Conservation (phyloP, 257 asterid species). For the Agastache rugosa region DNA sequence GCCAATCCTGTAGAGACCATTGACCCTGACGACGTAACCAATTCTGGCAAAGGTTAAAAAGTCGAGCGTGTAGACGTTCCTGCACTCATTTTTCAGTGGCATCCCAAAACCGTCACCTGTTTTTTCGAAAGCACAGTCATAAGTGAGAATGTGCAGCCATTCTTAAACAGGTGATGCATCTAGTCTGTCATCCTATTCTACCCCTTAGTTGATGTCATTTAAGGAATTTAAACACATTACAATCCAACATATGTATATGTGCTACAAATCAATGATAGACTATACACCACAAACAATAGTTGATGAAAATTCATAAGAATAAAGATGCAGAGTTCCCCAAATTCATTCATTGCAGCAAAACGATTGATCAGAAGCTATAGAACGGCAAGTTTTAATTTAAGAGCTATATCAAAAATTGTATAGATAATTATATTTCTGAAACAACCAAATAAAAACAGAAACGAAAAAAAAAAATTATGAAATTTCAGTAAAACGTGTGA, state of each 20-base stretch:
- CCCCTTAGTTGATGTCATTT: neutral
- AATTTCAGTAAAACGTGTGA: neutral
- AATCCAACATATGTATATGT: neutral
- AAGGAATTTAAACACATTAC: neutral
- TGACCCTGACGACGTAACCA: neutral
- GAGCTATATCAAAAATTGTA: neutral
- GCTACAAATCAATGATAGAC: neutral
- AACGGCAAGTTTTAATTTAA: neutral
- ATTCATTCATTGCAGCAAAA: neutral
- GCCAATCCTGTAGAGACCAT: neutral
- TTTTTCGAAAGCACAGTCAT: neutral
- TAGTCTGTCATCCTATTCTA: neutral
- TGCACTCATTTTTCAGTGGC: constrained; percentile 10
- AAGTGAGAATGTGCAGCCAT: neutral
- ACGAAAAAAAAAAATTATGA: neutral
- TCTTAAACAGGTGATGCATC: neutral
- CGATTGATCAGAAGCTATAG: neutral
- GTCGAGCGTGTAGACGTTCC: neutral
- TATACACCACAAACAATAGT: neutral
- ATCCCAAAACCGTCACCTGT: neutral
- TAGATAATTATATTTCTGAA: neutral
- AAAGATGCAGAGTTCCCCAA: neutral
- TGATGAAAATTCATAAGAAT: neutral
- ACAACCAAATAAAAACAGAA: constrained; percentile 10
- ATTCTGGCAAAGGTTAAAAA: constrained; percentile 11